Conservation (phyloP, 2,329 filamentous ascomycete genomes). For the Peltaster fructicola region DNA sequence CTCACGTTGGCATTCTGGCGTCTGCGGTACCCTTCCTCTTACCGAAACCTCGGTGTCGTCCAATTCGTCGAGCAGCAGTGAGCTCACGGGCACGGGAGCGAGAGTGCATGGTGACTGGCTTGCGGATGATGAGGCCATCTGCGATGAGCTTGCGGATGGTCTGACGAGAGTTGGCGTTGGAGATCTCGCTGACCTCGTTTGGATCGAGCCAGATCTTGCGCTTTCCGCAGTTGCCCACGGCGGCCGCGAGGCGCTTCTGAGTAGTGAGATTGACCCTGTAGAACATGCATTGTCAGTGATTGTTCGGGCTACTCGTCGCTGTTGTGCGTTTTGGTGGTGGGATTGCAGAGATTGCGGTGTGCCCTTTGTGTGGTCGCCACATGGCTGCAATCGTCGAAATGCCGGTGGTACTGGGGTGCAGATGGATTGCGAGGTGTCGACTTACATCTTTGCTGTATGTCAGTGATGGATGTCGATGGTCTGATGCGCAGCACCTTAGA, state of each 20-base stretch:
- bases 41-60: slow-evolving; percentile 97
- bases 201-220: slow-evolving; percentile 99
- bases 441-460: slow-evolving; percentile 5
- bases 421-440: too few species aligned
- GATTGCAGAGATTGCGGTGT: slow-evolving; percentile 3
- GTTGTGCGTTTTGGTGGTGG: slow-evolving; percentile 4
- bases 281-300: slow-evolving; percentile 14
- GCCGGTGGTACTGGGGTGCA: too few species aligned
- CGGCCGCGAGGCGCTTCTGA: slow-evolving; percentile 98
- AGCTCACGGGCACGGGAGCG: slow-evolving; percentile 89
- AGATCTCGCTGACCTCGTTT: slow-evolving; percentile 98
- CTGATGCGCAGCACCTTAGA: too few species aligned
- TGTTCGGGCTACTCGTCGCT: slow-evolving; percentile 1
- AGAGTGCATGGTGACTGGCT: slow-evolving; percentile 99
- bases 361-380: too few species aligned
- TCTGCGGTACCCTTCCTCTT: slow-evolving; percentile 99
- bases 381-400: too few species aligned
- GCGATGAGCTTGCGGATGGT: slow-evolving; percentile 98
- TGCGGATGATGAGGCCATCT: slow-evolving; percentile 99
- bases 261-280: slow-evolving; percentile 97
- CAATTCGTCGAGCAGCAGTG: slow-evolving; percentile 83
- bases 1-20: slow-evolving; percentile 96
- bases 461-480: slow-evolving; percentile 6
- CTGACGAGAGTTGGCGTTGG: slow-evolving; percentile 99
- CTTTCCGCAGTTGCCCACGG: slow-evolving; percentile 97